Evolutionary conservation across 2,329 filamentous ascomycete genomes (phyloP).

Genomic region (Sarocladiaceae sp.): DNA sequence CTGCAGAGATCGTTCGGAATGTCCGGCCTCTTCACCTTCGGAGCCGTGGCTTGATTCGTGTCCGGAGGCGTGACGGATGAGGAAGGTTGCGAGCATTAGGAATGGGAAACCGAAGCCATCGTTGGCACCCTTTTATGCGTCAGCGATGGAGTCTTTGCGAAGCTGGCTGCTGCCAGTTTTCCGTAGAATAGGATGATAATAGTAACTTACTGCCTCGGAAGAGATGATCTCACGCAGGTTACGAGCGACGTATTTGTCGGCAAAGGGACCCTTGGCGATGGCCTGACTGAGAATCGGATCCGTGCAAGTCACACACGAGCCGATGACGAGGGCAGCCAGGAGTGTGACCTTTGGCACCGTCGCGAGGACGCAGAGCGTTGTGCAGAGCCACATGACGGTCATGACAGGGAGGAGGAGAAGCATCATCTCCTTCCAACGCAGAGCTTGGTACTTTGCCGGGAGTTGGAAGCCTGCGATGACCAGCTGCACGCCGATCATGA

Average conservation of each 20-base stretch:
- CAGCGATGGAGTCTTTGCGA: too few species aligned
- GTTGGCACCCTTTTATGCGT: too few species aligned
- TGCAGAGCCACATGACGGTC: constrained; percentile 56
- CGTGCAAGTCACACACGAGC: constrained; percentile 54
- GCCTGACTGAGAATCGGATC: constrained; percentile 58
- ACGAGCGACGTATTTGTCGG: constrained; percentile 54
- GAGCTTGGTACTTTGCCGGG: constrained; percentile 46
- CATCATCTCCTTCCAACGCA: constrained; percentile 45
- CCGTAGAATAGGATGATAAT: too few species aligned
- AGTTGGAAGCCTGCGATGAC: constrained; percentile 58
- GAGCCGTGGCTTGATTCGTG: not conserved
- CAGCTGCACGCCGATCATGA: constrained; percentile 58
- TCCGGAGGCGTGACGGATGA: constrained; percentile 46
- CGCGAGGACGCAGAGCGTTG: constrained; percentile 47
- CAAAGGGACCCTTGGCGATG: constrained; percentile 49
- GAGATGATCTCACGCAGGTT: constrained; percentile 55
- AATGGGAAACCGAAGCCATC: constrained; percentile 58
- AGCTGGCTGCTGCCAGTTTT: too few species aligned
- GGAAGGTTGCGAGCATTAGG: constrained; percentile 49
- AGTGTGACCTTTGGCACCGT: constrained; percentile 49
- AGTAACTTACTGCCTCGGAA: constrained; percentile 52
- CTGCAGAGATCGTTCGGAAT: too few species aligned
- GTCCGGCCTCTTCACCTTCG: not conserved
- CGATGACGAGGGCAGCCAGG: constrained; percentile 50
- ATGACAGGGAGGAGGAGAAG: constrained; percentile 53